Conservation (phyloP, 2,329 filamentous ascomycete genomes). For the Penicillium nordicum region DNA sequence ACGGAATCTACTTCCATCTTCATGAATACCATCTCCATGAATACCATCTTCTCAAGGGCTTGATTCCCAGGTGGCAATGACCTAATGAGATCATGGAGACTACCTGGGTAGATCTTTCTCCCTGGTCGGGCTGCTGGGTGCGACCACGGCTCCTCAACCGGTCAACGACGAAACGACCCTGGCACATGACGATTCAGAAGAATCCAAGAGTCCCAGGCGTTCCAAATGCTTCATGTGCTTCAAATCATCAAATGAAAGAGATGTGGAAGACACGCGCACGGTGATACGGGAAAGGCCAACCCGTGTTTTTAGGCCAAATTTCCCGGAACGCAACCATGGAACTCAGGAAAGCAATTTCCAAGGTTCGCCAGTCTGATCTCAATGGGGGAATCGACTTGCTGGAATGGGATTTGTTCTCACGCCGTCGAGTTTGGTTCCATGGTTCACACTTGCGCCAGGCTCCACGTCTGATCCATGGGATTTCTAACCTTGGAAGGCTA, state of each 20-base stretch:
- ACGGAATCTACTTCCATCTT: neutral
- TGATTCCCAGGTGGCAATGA: neutral
- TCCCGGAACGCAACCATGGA: neutral
- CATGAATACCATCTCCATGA: neutral
- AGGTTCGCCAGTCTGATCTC: neutral
- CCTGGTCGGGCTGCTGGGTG: neutral
- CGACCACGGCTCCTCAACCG: neutral
- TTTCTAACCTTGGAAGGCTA: neutral
- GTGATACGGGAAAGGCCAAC: constrained; percentile 20
- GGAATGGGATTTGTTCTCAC: constrained; percentile 1
- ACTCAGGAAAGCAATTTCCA: neutral
- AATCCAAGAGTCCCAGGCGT: neutral
- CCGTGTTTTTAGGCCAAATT: constrained; percentile 17
- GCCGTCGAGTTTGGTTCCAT: constrained; percentile 40
- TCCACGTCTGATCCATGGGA: constrained; percentile 15
- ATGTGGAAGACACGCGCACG: constrained; percentile 25
- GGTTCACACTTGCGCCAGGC: constrained; percentile 31
- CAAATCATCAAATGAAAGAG: constrained; percentile 5
- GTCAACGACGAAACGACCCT: neutral
- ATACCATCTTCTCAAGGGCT: neutral
- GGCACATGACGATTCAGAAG: neutral
- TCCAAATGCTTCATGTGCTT: neutral
- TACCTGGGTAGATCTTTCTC: neutral
- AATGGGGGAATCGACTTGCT: neutral
- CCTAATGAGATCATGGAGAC: neutral